Percentiles rank a stretch among this genome's conserved stretches.
phyloP scores from a whole-genome alignment of 2,329 filamentous ascomycete species.

The Pochonia chlamydosporia region DNA sequence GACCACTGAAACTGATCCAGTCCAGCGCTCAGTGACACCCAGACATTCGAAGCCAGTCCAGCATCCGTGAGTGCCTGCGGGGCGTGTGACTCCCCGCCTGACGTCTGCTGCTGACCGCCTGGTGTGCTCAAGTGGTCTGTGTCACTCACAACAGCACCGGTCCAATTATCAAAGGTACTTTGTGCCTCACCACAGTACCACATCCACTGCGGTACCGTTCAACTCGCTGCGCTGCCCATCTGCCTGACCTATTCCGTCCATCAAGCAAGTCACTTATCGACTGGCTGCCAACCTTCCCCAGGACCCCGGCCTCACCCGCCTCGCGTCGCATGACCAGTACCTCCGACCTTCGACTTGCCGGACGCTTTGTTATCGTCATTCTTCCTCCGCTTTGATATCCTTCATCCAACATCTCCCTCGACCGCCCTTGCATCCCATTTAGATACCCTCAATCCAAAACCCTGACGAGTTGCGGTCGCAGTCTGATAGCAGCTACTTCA shows the following conservation, averaged over 20 bases:
- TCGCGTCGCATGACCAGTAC: conserved; percentile 6
- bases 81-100: conserved; percentile 4
- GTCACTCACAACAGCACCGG: not conserved
- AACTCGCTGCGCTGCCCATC: not conserved
- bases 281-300: not conserved
- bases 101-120: conserved; percentile 4
- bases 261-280: not conserved
- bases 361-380: not conserved
- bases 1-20: too few relatives aligned
- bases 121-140: not conserved
- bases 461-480: not conserved
- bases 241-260: not conserved
- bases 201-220: not conserved
- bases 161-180: not conserved
- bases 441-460: not conserved
- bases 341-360: not conserved
- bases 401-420: not conserved
- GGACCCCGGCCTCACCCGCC: conserved; percentile 4
- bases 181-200: not conserved
- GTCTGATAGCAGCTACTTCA: not conserved
- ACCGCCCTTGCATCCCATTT: not conserved
- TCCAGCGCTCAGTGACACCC: too few relatives aligned
- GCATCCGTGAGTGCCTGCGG: too few relatives aligned
- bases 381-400: not conserved
- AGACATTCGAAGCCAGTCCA: too few relatives aligned